Conservation (phyloP, 2,329 filamentous ascomycete genomes). For the Chrysoporthe cubensis region DNA sequence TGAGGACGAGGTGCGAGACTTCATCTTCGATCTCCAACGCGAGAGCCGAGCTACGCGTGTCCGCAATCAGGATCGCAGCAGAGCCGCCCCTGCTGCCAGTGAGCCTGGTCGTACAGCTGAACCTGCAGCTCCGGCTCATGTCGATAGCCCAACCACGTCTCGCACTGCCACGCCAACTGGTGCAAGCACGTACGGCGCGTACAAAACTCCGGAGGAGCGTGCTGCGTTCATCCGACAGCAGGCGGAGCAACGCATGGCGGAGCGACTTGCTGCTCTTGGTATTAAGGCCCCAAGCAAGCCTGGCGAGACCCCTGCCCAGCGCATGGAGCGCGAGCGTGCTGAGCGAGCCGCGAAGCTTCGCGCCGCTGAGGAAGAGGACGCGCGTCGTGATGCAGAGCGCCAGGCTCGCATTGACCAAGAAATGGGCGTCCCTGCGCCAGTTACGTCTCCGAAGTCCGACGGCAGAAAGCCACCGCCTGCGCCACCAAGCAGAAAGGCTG, state of each 20-base stretch:
- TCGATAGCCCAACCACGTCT: constrained; percentile 58
- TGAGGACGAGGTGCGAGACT: constrained; percentile 95
- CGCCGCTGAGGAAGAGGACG: constrained; percentile 93
- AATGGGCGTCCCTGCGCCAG: constrained; percentile 61
- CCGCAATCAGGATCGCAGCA: constrained; percentile 60
- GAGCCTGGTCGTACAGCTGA: constrained; percentile 49
- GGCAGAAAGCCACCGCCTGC: constrained; percentile 70
- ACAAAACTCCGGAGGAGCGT: constrained; percentile 89
- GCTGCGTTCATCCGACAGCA: constrained; percentile 97
- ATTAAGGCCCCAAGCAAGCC: constrained; percentile 82
- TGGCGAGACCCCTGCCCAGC: constrained; percentile 80
- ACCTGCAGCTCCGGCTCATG: constrained; percentile 48
- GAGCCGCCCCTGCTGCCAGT: constrained; percentile 46
- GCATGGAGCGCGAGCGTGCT: constrained; percentile 82
- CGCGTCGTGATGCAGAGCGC: constrained; percentile 82
- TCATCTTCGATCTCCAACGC: constrained; percentile 94
- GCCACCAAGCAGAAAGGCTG: constrained; percentile 76
- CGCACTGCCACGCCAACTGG: constrained; percentile 57
- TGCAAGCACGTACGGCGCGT: constrained; percentile 75
- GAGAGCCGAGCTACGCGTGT: constrained; percentile 78
- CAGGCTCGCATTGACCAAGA: constrained; percentile 83
- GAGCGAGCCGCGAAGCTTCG: constrained; percentile 86
- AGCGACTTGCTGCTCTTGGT: constrained; percentile 89
- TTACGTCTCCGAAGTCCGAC: constrained; percentile 47
- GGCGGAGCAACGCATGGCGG: constrained; percentile 95